Conservation (phyloP, 192 early-diverging fungal species). For the Entomortierella chlamydospora region DNA sequence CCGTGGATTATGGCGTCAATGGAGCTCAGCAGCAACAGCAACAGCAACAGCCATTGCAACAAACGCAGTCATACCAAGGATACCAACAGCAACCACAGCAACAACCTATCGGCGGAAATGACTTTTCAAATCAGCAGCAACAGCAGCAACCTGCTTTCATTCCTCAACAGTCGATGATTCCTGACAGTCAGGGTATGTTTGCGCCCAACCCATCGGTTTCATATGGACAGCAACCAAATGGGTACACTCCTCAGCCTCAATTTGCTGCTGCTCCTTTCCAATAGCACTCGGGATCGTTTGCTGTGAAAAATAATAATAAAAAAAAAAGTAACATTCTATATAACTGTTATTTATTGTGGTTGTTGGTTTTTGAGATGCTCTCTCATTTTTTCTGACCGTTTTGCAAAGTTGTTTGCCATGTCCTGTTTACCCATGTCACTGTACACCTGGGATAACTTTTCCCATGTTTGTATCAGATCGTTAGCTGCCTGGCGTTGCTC, state of each 20-base stretch:
- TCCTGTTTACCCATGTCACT: slow-evolving; percentile 44
- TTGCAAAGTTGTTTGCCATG: slow-evolving; percentile 33
- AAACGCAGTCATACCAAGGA: slow-evolving; percentile 33
- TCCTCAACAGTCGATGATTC: slow-evolving; percentile 5
- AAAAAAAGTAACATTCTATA: neutral
- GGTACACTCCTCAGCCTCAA: slow-evolving; percentile 34
- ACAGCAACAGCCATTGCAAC: slow-evolving; percentile 32
- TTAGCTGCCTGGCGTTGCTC: slow-evolving; percentile 12
- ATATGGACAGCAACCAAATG: slow-evolving; percentile 17
- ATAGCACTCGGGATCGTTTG: slow-evolving; percentile 1
- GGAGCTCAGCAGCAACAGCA: slow-evolving; percentile 34
- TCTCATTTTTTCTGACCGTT: slow-evolving; percentile 28
- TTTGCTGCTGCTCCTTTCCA: slow-evolving; percentile 22
- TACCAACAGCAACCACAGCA: slow-evolving; percentile 37
- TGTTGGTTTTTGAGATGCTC: neutral
- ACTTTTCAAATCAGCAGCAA: slow-evolving; percentile 39
- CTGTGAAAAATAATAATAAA: neutral
- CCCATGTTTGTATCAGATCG: slow-evolving; percentile 23
- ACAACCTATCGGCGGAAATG: slow-evolving; percentile 3
- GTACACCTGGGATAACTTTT: slow-evolving; percentile 22
- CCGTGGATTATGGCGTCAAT: slow-evolving; percentile 23
- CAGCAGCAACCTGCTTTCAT: slow-evolving; percentile 13
- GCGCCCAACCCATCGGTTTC: slow-evolving; percentile 4
- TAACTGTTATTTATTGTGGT: too few species aligned
- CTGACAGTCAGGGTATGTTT: slow-evolving; percentile 13